A percentile compares a stretch with the other conserved stretches of the same genome.
Evolutionary conservation across 768 basidiomycete species (phyloP).

Genomic region (Termitomyces sp.): DNA sequence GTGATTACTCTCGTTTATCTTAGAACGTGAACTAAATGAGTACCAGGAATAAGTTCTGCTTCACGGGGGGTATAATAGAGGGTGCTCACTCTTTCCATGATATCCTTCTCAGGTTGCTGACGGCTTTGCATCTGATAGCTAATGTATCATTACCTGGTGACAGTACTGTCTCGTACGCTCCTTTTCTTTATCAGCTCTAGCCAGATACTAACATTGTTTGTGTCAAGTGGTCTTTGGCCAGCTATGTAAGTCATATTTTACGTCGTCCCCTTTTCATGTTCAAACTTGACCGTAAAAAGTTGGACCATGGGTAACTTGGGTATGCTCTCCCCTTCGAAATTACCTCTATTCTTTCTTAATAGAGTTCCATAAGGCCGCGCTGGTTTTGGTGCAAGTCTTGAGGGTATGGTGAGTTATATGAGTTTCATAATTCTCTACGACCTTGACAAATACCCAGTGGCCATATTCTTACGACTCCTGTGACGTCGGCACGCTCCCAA

Average conservation of each 20-base stretch:
- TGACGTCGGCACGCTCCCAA: conserved; percentile 76
- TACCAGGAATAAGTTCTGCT: conserved; percentile 61
- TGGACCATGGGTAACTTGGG: conserved; percentile 54
- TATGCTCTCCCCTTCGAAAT: conserved; percentile 13
- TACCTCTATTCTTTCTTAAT: conserved; percentile 21
- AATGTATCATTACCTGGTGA: conserved; percentile 30
- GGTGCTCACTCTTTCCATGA: conserved; percentile 20
- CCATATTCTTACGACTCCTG: conserved; percentile 72
- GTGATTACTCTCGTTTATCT: background rate
- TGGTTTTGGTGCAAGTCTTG: conserved; percentile 66
- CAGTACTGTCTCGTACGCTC: conserved; percentile 23
- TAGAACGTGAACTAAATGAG: background rate
- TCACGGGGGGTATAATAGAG: conserved; percentile 73
- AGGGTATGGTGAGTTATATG: conserved; percentile 52
- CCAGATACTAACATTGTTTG: conserved; percentile 1
- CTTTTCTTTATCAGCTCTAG: conserved; percentile 11
- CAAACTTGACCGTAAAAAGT: conserved; percentile 16
- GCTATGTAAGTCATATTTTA: conserved; percentile 28
- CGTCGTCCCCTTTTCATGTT: background rate
- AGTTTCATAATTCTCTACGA: background rate
- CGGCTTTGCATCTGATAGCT: conserved; percentile 16
- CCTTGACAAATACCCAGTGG: conserved; percentile 36
- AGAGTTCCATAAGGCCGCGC: conserved; percentile 49
- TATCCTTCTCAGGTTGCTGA: background rate
- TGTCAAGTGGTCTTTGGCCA: conserved; percentile 35